phyloP scores from a whole-genome alignment of 2,329 filamentous ascomycete genomes.

The Venturia carpophila region DNA sequence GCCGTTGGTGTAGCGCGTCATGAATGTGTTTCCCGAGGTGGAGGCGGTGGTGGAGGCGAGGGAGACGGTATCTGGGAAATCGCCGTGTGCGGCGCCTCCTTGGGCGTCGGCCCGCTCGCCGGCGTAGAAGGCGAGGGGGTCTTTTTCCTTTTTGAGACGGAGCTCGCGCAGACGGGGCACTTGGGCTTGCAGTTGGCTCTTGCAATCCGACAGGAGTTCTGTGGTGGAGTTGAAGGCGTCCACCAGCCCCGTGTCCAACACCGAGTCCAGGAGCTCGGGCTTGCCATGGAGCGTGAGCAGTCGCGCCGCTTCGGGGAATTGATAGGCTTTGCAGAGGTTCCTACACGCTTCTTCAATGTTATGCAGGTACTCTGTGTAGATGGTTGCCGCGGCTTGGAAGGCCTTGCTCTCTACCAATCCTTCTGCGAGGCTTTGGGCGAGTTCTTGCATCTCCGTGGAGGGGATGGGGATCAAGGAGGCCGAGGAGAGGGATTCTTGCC shows the following conservation, averaged over 20 bases:
- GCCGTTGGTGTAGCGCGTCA: constrained; percentile 83
- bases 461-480: constrained; percentile 63
- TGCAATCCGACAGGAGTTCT: constrained; percentile 90
- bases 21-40: constrained; percentile 72
- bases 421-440: constrained; percentile 70
- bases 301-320: constrained; percentile 83
- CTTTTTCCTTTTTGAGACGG: constrained; percentile 68
- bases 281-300: constrained; percentile 56
- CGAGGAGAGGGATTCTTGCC: constrained; percentile 82
- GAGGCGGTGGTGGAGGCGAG: constrained; percentile 77
- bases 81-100: constrained; percentile 43
- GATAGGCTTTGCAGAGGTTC: constrained; percentile 79
- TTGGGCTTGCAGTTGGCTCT: constrained; percentile 72
- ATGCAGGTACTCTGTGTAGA: constrained; percentile 72
- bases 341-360: constrained; percentile 63
- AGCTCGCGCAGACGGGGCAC: constrained; percentile 79
- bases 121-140: constrained; percentile 84
- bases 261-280: constrained; percentile 54
- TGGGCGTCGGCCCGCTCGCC: constrained; percentile 45
- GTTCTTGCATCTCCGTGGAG: constrained; percentile 50
- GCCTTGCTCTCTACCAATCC: constrained; percentile 78
- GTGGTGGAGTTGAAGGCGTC: constrained; percentile 77
- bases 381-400: constrained; percentile 67
- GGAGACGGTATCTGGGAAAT: constrained; percentile 87
- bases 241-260: constrained; percentile 70